Evolutionary conservation across 2,329 filamentous ascomycete species (phyloP).

Genomic region (Monosporascus ibericus): DNA sequence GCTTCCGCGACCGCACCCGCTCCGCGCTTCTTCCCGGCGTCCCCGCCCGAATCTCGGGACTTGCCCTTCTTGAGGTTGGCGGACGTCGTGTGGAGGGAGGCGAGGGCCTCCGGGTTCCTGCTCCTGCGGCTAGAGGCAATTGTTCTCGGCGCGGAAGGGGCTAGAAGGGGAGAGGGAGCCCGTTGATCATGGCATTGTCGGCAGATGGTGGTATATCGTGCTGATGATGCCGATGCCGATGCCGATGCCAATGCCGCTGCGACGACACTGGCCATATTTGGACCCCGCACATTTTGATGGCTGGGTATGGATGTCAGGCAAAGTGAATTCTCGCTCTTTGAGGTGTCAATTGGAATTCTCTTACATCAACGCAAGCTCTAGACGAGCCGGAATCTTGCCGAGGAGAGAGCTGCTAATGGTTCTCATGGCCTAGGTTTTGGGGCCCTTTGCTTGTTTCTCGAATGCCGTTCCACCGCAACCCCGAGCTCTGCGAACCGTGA

Average conservation of each 20-base stretch:
- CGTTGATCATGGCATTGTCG: not conserved
- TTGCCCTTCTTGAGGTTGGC: not conserved
- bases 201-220: not conserved
- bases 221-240: not conserved
- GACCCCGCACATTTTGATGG: not conserved
- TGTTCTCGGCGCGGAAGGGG: not conserved
- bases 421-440: too few relatives aligned
- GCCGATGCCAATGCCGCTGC: not conserved
- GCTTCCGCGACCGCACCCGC: not conserved
- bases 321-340: not conserved
- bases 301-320: not conserved
- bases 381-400: not conserved
- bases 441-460: too few relatives aligned
- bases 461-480: too few relatives aligned
- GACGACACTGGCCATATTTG: not conserved
- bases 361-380: not conserved
- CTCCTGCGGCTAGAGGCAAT: too few relatives aligned
- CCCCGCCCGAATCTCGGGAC: not conserved
- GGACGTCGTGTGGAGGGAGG: not conserved
- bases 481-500: too few relatives aligned
- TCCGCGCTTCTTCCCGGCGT: conserved; percentile 2
- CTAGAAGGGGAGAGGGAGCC: not conserved
- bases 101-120: too few relatives aligned
- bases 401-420: not conserved
- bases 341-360: not conserved